phyloP scores from a whole-genome alignment of 805 yeast species.

The Myxozyma nipponensis region DNA sequence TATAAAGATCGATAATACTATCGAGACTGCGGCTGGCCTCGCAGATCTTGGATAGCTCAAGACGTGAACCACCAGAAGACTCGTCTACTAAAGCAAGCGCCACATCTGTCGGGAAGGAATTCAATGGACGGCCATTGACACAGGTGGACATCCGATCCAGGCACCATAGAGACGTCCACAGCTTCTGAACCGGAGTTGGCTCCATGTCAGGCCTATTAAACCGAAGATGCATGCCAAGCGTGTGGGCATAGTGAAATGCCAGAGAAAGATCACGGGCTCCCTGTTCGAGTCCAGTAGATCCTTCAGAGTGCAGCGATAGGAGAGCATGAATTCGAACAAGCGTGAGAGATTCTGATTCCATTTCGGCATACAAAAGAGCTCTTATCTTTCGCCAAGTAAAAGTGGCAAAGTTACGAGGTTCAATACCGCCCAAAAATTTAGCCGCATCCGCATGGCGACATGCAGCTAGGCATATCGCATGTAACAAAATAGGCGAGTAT shows the following conservation, averaged over 20 bases:
- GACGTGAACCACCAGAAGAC: slow-evolving; percentile 29
- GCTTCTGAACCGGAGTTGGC: slow-evolving; percentile 17
- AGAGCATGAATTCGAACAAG: slow-evolving; percentile 39
- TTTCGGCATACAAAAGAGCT: slow-evolving; percentile 39
- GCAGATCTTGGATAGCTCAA: slow-evolving; percentile 34
- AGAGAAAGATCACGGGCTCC: slow-evolving; percentile 33
- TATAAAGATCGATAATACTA: slow-evolving; percentile 39
- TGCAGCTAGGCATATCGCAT: slow-evolving; percentile 43
- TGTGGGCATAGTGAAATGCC: slow-evolving; percentile 41
- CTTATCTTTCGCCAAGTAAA: slow-evolving; percentile 36
- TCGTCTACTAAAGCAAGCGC: slow-evolving; percentile 31
- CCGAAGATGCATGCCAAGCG: slow-evolving; percentile 41
- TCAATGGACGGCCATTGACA: slow-evolving; percentile 41
- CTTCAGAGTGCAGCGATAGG: slow-evolving; percentile 40
- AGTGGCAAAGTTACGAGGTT: slow-evolving; percentile 36
- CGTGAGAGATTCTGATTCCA: slow-evolving; percentile 41
- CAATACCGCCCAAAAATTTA: slow-evolving; percentile 31
- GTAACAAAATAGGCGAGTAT: slow-evolving; percentile 41
- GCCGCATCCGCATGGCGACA: slow-evolving; percentile 42
- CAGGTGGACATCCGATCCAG: slow-evolving; percentile 40
- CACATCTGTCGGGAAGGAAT: slow-evolving; percentile 40
- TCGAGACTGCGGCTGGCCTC: slow-evolving; percentile 36
- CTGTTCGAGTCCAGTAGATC: slow-evolving; percentile 35
- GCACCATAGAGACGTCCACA: slow-evolving; percentile 43
- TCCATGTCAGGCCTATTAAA: slow-evolving; percentile 22